Evolutionary conservation across 1,284 basidiomycete genomes (phyloP), one percentile per base, ranked within the genome.

Genomic region (Cerioporus squamosus): DNA sequence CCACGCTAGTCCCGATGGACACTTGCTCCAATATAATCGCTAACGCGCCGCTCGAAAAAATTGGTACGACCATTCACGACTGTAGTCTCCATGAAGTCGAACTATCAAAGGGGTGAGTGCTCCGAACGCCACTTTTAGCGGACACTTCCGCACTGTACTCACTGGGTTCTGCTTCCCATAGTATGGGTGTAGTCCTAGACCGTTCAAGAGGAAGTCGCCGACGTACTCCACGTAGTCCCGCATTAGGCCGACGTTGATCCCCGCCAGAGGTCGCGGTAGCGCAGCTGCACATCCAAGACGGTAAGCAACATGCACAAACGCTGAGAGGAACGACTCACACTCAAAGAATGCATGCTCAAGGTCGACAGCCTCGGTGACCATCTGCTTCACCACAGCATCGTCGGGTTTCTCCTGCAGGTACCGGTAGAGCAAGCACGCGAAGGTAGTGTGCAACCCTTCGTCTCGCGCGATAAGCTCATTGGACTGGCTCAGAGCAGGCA

Each of bases 391-490:
- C 17, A 22, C 7, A 3, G 3, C 40, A 8, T n/a, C 5, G 15
- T 8, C 8, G 5, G 18, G 5, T 8, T 6, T 6, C 17, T 20
- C n/a, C 5, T 9, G 8, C 3, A 98, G 83, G 72, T 97, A 93
- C 61, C 84, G 88, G 81, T 98, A 97, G 50, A 98, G 83, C 7
- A 98, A 79, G 75, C 96, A 98, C 0, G 96, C 95, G 72, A 98
- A 96, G 73, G 95, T 95, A 79, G 97, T 98, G 77, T 98, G 97
- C 80, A 98, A 90, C 53, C 96, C 97, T 77, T 98, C 96, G 71
- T 98, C 96, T 42, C 96, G 89, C 57, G 93, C 95, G 76, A 98
- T 98, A 71, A 98, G 86, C 78, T 96, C 94, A 73, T 97, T 98
- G 46, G 97, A 98, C 77, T 95, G 97, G 0, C 95, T 96, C 46